These are phyloP conservation scores for Cryptococcus deneoformans DNA, from an alignment of 1,284 basidiomycete genomes.

Conservation along the genomic window DNA sequence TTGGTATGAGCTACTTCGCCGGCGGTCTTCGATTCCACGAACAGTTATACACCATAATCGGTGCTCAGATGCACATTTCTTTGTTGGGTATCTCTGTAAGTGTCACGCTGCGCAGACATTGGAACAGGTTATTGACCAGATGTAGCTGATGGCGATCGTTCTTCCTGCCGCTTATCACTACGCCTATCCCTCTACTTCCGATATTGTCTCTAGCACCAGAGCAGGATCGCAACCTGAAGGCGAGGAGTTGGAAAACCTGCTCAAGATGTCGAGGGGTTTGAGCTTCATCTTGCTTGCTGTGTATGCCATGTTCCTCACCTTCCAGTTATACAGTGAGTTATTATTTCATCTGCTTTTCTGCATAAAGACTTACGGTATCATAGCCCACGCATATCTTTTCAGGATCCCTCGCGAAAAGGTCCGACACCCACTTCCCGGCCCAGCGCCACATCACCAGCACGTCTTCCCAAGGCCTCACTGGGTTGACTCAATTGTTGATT, in stretches of 20 bases:
- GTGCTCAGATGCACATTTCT: conserved; percentile 76
- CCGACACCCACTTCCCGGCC: conserved; percentile 33
- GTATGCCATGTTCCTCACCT: conserved; percentile 51
- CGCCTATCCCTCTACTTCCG: conserved; percentile 37
- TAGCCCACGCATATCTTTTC: conserved; percentile 58
- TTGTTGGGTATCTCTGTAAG: conserved; percentile 74
- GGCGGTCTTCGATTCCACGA: conserved; percentile 62
- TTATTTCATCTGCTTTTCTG: neutral
- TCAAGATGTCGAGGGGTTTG: conserved; percentile 54
- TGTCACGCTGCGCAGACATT: neutral
- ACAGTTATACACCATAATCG: conserved; percentile 62
- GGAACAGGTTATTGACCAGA: conserved; percentile 1
- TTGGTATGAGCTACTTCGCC: conserved; percentile 64
- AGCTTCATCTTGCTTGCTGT: conserved; percentile 59
- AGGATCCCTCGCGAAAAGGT: conserved; percentile 33
- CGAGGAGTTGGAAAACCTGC: conserved; percentile 40
- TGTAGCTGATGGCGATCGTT: conserved; percentile 58
- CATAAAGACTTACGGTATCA: neutral
- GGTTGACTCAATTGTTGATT: conserved; percentile 40
- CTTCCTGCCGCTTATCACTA: conserved; percentile 67
- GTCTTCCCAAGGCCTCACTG: conserved; percentile 48
- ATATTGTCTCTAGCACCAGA: conserved; percentile 18
- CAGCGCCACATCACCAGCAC: conserved; percentile 34
- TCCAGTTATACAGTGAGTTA: conserved; percentile 55
- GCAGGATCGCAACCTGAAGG: conserved; percentile 21